Conservation (phyloP, 1,284 basidiomycete species). For the Peniophora sp. region DNA sequence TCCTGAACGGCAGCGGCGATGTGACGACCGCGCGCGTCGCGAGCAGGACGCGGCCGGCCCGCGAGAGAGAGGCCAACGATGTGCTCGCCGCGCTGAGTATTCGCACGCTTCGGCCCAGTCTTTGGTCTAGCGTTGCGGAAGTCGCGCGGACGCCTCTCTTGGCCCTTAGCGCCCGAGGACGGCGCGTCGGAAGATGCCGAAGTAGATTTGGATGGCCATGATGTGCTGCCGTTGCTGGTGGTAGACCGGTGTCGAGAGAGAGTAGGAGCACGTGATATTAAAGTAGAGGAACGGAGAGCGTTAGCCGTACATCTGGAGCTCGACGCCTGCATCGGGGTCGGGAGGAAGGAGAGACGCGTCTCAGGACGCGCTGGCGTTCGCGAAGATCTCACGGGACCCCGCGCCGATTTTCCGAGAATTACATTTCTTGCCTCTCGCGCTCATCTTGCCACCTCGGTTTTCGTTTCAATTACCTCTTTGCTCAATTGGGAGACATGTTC, state of each 20-base stretch:
- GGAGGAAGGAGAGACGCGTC: background rate
- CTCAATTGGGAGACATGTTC: conserved; percentile 47
- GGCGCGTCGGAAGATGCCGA: no score
- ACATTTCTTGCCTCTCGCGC: background rate
- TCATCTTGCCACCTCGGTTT: background rate
- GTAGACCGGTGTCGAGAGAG: background rate
- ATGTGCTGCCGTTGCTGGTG: no score
- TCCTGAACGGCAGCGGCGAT: no score
- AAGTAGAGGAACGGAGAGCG: background rate
- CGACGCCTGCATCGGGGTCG: background rate
- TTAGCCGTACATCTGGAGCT: background rate
- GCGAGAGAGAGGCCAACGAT: no score
- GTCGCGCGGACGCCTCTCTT: no score
- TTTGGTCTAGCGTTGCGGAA: no score
- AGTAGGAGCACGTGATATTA: background rate
- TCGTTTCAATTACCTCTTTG: background rate
- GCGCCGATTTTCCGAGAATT: background rate
- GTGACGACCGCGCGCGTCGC: no score
- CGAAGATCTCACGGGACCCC: background rate
- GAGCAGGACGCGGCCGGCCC: no score
- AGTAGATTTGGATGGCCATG: no score
- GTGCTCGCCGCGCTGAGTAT: no score
- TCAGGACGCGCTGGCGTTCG: background rate
- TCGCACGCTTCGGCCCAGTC: no score
- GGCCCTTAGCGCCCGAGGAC: no score